phyloP scores from a whole-genome alignment of 106 monocot genomes.

The Agapanthus africanus region DNA sequence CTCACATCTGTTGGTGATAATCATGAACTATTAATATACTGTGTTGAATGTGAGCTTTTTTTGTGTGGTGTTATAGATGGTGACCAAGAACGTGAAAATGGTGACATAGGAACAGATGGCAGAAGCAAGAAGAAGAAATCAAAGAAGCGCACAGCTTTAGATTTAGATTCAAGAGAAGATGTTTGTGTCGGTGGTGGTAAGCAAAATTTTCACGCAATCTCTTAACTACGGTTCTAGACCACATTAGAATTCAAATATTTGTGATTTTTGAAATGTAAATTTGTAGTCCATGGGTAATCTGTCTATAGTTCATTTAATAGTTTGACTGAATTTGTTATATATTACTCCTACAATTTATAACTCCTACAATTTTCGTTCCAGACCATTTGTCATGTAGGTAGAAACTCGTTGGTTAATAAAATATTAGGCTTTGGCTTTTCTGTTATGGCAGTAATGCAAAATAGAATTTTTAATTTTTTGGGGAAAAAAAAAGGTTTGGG shows the following conservation, averaged over 20 bases:
- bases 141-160: slow-evolving; percentile 12
- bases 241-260: not conserved
- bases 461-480: no score
- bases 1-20: no score
- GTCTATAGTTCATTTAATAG: not conserved
- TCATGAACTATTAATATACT: no score
- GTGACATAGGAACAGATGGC: not conserved
- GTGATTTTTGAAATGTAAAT: not conserved
- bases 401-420: not conserved
- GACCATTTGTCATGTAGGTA: not conserved
- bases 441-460: no score
- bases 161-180: slow-evolving; percentile 5
- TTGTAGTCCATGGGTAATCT: not conserved
- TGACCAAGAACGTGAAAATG: not conserved
- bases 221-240: not conserved
- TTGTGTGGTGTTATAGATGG: slow-evolving; percentile 9
- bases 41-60: no score
- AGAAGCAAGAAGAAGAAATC: slow-evolving; percentile 14
- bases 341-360: not conserved
- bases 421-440: not conserved
- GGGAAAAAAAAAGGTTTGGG: no score
- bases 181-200: slow-evolving; percentile 10
- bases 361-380: not conserved
- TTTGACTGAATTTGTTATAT: no score
- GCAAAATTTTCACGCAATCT: not conserved